These are phyloP conservation scores for Trichophyton verrucosum DNA, from an alignment of 2,329 filamentous ascomycete species.

Conservation along the genomic window DNA sequence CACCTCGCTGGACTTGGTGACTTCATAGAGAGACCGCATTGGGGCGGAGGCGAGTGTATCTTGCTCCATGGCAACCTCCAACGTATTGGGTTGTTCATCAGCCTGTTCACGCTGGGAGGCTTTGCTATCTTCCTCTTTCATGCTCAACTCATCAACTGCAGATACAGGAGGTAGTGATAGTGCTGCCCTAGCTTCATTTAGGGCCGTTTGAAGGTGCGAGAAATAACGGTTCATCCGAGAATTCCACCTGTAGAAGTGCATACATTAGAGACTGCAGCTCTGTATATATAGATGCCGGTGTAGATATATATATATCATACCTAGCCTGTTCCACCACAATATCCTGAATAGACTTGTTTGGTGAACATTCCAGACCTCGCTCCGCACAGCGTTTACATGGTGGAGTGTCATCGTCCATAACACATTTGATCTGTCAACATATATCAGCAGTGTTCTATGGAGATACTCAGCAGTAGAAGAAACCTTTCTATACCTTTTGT, in stretches of 20 bases:
- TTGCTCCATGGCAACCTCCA: conserved; percentile 4
- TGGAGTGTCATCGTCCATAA: conserved; percentile 11
- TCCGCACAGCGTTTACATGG: conserved; percentile 11
- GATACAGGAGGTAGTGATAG: conserved; percentile 7
- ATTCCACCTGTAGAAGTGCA: conserved; percentile 8
- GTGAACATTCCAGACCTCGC: conserved; percentile 10
- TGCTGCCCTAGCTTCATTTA: conserved; percentile 10
- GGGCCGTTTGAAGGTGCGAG: conserved; percentile 8
- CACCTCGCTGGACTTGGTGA: conserved; percentile 33
- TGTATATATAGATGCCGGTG: not conserved
- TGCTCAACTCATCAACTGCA: not conserved
- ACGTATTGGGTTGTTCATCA: conserved; percentile 3
- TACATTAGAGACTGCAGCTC: not conserved
- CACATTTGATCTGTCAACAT: conserved; percentile 10
- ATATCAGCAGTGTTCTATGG: not conserved
- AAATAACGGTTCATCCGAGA: conserved; percentile 8
- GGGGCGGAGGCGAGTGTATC: conserved; percentile 30
- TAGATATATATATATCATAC: not conserved
- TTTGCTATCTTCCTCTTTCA: conserved; percentile 1
- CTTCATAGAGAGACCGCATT: conserved; percentile 39
- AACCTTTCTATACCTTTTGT: conserved; percentile 31
- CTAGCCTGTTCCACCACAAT: conserved; percentile 10
- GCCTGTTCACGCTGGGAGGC: conserved; percentile 4
- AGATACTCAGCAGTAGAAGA: not conserved
- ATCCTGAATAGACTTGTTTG: conserved; percentile 12